phyloP scores from a whole-genome alignment of 1,139 yeast species.

The Zhuliangozyma blackwelliae region DNA sequence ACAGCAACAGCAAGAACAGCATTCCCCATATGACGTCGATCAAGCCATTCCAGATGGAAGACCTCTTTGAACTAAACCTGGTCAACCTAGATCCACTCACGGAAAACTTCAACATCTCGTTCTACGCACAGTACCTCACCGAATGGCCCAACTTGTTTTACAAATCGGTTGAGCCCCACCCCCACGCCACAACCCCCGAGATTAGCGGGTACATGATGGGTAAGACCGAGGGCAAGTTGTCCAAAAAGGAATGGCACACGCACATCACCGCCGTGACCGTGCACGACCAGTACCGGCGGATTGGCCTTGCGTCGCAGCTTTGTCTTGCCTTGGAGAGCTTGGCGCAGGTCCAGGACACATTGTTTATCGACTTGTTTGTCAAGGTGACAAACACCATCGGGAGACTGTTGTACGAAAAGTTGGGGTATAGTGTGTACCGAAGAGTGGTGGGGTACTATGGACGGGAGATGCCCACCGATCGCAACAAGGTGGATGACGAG shows the following conservation, averaged over 20 bases:
- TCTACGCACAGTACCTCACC: slow-evolving; percentile 77
- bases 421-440: slow-evolving; percentile 82
- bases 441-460: slow-evolving; percentile 91
- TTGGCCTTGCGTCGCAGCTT: slow-evolving; percentile 77
- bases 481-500: slow-evolving; percentile 51
- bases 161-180: slow-evolving; percentile 51
- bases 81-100: slow-evolving; percentile 85
- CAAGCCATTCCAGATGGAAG: slow-evolving; percentile 82
- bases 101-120: slow-evolving; percentile 81
- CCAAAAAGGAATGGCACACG: slow-evolving; percentile 83
- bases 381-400: slow-evolving; percentile 81
- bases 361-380: slow-evolving; percentile 87
- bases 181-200: slow-evolving; percentile 13
- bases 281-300: slow-evolving; percentile 73
- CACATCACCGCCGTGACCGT: slow-evolving; percentile 97
- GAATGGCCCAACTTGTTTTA: slow-evolving; percentile 90
- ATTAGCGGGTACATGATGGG: slow-evolving; percentile 87
- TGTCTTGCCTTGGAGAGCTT: slow-evolving; percentile 70
- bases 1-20: no score
- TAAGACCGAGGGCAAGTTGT: slow-evolving; percentile 78
- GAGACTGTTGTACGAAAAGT: slow-evolving; percentile 71
- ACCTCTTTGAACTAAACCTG: slow-evolving; percentile 65
- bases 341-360: slow-evolving; percentile 61
- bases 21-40: slow-evolving; percentile 61
- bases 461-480: slow-evolving; percentile 39